A percentile compares a stretch with the other conserved stretches of the same genome.
These are phyloP conservation scores for Musa beccarii DNA, from an alignment of 176 grass and related monocot genomes.

Conservation along the genomic window DNA sequence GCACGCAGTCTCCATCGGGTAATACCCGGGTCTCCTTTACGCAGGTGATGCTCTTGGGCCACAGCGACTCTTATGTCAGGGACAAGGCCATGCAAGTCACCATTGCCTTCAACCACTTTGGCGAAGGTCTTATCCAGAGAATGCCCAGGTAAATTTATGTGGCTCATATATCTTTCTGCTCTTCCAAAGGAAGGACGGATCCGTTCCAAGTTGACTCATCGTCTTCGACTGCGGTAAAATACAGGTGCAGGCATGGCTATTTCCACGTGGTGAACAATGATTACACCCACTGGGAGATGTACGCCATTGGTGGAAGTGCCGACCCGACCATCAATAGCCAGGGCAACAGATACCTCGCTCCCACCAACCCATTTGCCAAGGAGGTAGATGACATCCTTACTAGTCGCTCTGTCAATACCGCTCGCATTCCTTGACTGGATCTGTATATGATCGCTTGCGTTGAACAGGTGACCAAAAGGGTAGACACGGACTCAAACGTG, in stretches of 20 bases:
- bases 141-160: slow-evolving; percentile 13
- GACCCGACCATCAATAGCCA: slow-evolving; percentile 5
- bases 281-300: slow-evolving; percentile 11
- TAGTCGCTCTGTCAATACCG: too few species aligned
- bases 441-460: background rate
- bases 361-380: slow-evolving; percentile 1
- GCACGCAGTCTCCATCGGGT: too few species aligned
- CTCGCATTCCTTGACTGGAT: too few species aligned
- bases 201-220: background rate
- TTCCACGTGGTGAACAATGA: slow-evolving; percentile 15
- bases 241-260: slow-evolving; percentile 9
- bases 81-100: slow-evolving; percentile 19
- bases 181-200: too few species aligned
- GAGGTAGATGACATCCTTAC: background rate
- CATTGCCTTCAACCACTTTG: slow-evolving; percentile 22
- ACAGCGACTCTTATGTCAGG: slow-evolving; percentile 7
- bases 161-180: background rate
- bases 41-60: slow-evolving; percentile 20
- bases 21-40: background rate
- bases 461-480: slow-evolving; percentile 6
- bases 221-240: background rate
- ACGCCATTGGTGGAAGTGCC: slow-evolving; percentile 10
- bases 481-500: background rate
- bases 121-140: slow-evolving; percentile 20
- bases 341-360: slow-evolving; percentile 10